These are phyloP conservation scores for Pichia sp. DNA, from an alignment of 1,139 yeast species.

Conservation along the genomic window DNA sequence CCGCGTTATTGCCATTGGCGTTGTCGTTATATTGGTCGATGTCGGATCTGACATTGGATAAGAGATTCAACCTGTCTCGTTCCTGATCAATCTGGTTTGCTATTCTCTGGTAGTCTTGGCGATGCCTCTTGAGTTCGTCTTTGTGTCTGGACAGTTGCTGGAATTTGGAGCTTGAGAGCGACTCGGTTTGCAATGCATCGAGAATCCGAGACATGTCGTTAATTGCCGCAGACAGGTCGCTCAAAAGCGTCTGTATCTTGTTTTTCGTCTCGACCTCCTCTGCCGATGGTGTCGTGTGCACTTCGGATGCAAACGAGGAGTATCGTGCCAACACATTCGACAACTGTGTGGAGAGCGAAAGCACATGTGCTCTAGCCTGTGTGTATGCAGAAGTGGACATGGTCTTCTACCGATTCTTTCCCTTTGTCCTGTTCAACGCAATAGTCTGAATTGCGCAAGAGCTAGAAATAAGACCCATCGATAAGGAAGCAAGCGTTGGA, in stretches of 20 bases:
- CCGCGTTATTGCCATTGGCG: slow-evolving; percentile 19
- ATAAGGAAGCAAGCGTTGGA: too few relatives aligned
- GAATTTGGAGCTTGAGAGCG: slow-evolving; percentile 61
- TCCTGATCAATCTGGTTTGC: slow-evolving; percentile 43
- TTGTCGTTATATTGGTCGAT: slow-evolving; percentile 51
- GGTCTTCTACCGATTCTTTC: not conserved
- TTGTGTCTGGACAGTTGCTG: slow-evolving; percentile 83
- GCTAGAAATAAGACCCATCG: not conserved
- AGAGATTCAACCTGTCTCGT: slow-evolving; percentile 64
- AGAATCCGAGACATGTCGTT: slow-evolving; percentile 41
- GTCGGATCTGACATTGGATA: slow-evolving; percentile 74
- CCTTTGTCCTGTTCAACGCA: not conserved
- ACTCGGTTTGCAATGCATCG: slow-evolving; percentile 9
- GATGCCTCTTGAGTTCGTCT: slow-evolving; percentile 71
- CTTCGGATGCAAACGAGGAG: slow-evolving; percentile 51
- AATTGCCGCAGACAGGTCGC: slow-evolving; percentile 40
- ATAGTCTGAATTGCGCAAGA: not conserved
- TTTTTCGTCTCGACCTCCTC: slow-evolving; percentile 45
- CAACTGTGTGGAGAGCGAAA: slow-evolving; percentile 55
- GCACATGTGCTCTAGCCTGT: slow-evolving; percentile 51
- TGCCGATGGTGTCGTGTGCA: slow-evolving; percentile 37
- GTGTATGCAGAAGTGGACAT: slow-evolving; percentile 33
- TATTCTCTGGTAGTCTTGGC: slow-evolving; percentile 54
- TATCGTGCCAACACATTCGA: slow-evolving; percentile 47
- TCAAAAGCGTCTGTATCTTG: slow-evolving; percentile 41